Base-by-base conservation (phyloP, 2,329 filamentous ascomycete genomes). In the Aspergillus amoenus region DNA sequence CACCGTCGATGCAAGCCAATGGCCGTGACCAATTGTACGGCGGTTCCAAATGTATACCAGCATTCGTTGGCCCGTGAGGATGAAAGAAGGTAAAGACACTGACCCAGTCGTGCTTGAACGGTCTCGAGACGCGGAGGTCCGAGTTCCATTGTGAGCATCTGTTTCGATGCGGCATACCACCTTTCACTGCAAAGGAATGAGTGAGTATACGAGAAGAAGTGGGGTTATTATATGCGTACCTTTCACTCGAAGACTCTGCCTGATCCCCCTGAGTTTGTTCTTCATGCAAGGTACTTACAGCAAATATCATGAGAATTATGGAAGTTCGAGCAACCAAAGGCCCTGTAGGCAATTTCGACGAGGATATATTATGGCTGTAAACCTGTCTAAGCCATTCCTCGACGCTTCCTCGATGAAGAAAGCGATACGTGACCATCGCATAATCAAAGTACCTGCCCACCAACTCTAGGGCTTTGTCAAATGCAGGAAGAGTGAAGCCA, bases 1-100 rank as follows among this genome's bases (percentile, higher is more conserved):
- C 61, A 63, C 58, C 67, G 73, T 17, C 75, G 64, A 59, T 77
- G 75, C 24, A 77, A 53, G 3, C 75, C 75, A n/a, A 77, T 60
- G 4, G 75, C 74, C 4, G 73, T 84, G 2, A 84, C 71, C 7
- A 86, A 76, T 49, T 84, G 83, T 8, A 83, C 72, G 0, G 81
- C 78, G 2, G 79, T 84, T 0, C 84, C 84, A 64, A 87, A 86
- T 2, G 80, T 73, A 63, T 83, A 85, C 82, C 84, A 86, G 17
- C 81, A 83, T 41, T 84, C 81, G 54, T 86, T 86, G 63, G 84
- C 81, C 0, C 84, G 77, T 1, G 83, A 84, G 0, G 84, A 84
- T 4, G 79, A 81, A 0, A 87, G 73, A 18, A 87, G 73, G 58
- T 85, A 87, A 5, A 86, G 74, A 12, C 82, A 83, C 61, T 85